A percentile compares a stretch with the other conserved stretches of the same genome.
These are phyloP conservation scores for Fusarium scirpi DNA, from an alignment of 2,329 filamentous ascomycete species.

Conservation along the genomic window DNA sequence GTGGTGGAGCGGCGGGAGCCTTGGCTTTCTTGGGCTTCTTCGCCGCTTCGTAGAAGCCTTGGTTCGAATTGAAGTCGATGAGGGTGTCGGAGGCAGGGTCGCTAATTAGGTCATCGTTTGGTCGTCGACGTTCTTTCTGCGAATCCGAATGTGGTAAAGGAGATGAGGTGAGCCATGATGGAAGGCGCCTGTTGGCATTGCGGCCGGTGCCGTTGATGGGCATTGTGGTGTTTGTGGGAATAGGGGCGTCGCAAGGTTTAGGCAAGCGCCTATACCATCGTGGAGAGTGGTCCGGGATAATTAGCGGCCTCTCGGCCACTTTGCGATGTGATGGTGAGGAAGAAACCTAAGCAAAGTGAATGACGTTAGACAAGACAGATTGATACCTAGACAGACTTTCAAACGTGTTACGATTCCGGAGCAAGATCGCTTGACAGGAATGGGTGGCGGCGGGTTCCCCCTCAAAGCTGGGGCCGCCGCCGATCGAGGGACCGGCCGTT, in stretches of 20 bases:
- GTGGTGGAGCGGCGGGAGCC: conserved; percentile 46
- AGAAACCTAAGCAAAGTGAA: conserved; percentile 28
- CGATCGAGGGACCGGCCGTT: conserved; percentile 44
- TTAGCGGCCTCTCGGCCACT: conserved; percentile 37
- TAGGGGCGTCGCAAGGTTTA: conserved; percentile 40
- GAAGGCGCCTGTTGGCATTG: conserved; percentile 46
- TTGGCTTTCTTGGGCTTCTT: conserved; percentile 65
- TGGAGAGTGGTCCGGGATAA: conserved; percentile 48
- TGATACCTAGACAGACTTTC: conserved; percentile 20
- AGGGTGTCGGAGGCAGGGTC: conserved; percentile 60
- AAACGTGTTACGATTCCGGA: conserved; percentile 32
- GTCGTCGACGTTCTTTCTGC: conserved; percentile 39
- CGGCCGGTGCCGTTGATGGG: conserved; percentile 51
- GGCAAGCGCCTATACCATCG: conserved; percentile 52
- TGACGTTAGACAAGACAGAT: conserved; percentile 42
- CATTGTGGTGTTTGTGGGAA: conserved; percentile 41
- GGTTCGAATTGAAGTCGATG: conserved; percentile 69
- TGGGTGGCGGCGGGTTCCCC: conserved; percentile 44
- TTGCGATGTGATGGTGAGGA: conserved; percentile 31
- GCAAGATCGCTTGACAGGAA: conserved; percentile 31
- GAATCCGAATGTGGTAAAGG: conserved; percentile 39
- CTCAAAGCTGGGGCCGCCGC: conserved; percentile 39
- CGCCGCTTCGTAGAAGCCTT: conserved; percentile 66
- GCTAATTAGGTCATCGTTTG: conserved; percentile 55
- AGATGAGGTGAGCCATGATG: conserved; percentile 37